These are phyloP conservation scores for Nemania sp. DNA, from an alignment of 2,329 filamentous ascomycete genomes.

Conservation along the genomic window DNA sequence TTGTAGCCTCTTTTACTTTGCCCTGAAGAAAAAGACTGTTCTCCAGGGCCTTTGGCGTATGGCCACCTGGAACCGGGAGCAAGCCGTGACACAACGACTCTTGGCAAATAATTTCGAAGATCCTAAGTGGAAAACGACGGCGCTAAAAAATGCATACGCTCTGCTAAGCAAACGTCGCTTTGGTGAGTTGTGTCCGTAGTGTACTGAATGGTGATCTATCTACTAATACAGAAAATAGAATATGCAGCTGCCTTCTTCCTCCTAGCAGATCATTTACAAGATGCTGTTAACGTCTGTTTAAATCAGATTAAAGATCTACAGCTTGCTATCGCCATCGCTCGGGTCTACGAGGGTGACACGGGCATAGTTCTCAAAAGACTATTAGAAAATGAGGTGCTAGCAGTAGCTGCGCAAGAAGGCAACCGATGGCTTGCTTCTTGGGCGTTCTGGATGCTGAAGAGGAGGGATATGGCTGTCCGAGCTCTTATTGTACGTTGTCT, in stretches of 20 bases:
- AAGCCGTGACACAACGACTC: slow-evolving; percentile 75
- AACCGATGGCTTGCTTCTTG: slow-evolving; percentile 95
- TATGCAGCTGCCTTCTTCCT: slow-evolving; percentile 97
- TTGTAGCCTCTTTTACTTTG: slow-evolving; percentile 89
- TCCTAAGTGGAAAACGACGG: slow-evolving; percentile 82
- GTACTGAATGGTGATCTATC: not conserved
- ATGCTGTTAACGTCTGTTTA: slow-evolving; percentile 83
- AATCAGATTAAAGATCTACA: slow-evolving; percentile 88
- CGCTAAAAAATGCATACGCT: slow-evolving; percentile 95
- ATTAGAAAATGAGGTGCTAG: slow-evolving; percentile 77
- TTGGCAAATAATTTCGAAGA: slow-evolving; percentile 91
- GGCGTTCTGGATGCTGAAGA: slow-evolving; percentile 90
- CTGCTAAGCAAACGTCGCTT: slow-evolving; percentile 89
- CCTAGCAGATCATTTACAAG: slow-evolving; percentile 79
- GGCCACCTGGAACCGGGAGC: slow-evolving; percentile 86
- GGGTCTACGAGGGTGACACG: slow-evolving; percentile 85
- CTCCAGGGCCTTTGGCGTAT: slow-evolving; percentile 93
- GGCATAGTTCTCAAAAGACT: slow-evolving; percentile 74
- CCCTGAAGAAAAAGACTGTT: slow-evolving; percentile 86
- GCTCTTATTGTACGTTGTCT: slow-evolving; percentile 69
- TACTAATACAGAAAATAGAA: slow-evolving; percentile 51
- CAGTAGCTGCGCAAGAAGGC: slow-evolving; percentile 75
- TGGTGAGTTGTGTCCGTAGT: slow-evolving; percentile 51
- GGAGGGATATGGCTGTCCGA: slow-evolving; percentile 81
- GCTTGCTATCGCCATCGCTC: slow-evolving; percentile 82